Percentiles rank a stretch among this genome's conserved stretches.
Conservation (phyloP, 2,329 filamentous ascomycete species). For the Penicillium expansum region DNA sequence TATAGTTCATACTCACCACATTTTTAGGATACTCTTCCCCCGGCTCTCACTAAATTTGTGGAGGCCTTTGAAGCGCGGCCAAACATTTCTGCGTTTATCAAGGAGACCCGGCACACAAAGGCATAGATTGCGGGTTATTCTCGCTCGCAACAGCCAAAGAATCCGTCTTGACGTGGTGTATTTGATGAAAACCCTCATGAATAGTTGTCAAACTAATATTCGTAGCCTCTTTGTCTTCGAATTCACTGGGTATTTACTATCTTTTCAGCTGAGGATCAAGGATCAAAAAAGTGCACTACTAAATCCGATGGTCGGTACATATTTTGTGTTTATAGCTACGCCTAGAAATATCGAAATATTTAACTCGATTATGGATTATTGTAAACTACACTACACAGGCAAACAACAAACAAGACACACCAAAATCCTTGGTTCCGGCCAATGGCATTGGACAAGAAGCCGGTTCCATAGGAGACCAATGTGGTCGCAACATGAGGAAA, state of each 20-base stretch:
- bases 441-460: background rate
- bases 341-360: background rate
- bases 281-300: too few species aligned
- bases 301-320: background rate
- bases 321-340: background rate
- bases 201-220: too few species aligned
- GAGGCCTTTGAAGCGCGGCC: constrained; percentile 15
- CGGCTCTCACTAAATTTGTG: constrained; percentile 11
- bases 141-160: background rate
- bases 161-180: too few species aligned
- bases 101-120: background rate
- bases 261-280: too few species aligned
- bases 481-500: background rate
- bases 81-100: constrained; percentile 12
- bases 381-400: constrained; percentile 22
- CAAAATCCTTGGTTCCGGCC: constrained; percentile 1
- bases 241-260: too few species aligned
- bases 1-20: background rate
- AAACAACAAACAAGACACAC: background rate
- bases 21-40: constrained; percentile 14
- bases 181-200: too few species aligned
- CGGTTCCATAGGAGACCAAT: background rate
- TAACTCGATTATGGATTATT: constrained; percentile 17
- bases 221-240: too few species aligned
- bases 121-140: background rate